These are phyloP conservation scores for Wickerhamia fluorescens DNA, from an alignment of 805 yeast genomes.

Conservation along the genomic window DNA sequence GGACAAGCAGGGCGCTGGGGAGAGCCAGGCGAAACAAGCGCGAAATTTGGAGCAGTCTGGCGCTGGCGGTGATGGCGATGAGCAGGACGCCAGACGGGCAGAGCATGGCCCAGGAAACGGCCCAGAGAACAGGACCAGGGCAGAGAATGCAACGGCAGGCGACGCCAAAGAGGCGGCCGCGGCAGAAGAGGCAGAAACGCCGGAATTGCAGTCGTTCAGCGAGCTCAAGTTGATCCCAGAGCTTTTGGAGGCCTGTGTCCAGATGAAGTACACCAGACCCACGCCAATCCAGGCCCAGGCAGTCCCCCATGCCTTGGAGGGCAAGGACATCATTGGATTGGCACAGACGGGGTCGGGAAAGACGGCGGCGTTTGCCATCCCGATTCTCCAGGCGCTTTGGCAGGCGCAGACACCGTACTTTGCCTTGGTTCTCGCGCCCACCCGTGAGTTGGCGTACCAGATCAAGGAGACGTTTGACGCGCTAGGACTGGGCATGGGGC, in stretches of 20 bases:
- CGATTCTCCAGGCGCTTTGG: conserved; percentile 87
- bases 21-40: conserved; percentile 7
- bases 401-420: conserved; percentile 81
- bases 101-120: no score
- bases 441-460: conserved; percentile 79
- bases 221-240: conserved; percentile 69
- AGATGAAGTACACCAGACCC: conserved; percentile 70
- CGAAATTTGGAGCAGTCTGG: neutral
- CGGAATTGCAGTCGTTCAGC: conserved; percentile 11
- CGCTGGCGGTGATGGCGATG: no score
- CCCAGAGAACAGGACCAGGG: conserved; percentile 1
- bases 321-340: conserved; percentile 88
- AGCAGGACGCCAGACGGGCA: no score
- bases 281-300: conserved; percentile 92
- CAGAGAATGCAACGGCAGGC: conserved; percentile 3
- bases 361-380: conserved; percentile 97
- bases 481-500: conserved; percentile 84
- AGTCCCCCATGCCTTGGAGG: conserved; percentile 84
- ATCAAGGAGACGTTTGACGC: conserved; percentile 95
- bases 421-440: conserved; percentile 83
- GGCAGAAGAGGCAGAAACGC: conserved; percentile 2
- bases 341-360: conserved; percentile 99
- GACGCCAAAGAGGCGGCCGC: conserved; percentile 4
- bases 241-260: conserved; percentile 69
- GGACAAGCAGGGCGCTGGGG: conserved; percentile 2